These are phyloP conservation scores for Cyberlindnera suaveolens DNA, from an alignment of 805 yeast genomes.

Conservation along the genomic window DNA sequence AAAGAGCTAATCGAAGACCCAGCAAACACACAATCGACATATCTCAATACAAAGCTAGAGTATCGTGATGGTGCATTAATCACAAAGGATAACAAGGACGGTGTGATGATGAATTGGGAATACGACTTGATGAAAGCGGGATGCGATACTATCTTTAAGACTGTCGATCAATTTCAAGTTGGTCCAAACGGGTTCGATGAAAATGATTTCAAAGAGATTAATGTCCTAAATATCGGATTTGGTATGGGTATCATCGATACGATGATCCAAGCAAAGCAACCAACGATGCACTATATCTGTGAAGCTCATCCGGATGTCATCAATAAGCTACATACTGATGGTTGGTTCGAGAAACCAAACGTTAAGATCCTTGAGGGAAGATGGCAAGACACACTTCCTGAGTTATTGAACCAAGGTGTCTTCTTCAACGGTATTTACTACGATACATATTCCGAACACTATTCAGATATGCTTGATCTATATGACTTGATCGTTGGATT, in stretches of 20 bases:
- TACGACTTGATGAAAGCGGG: conserved; percentile 74
- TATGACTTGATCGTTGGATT: conserved; percentile 80
- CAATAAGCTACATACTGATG: conserved; percentile 56
- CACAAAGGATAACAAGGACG: conserved; percentile 68
- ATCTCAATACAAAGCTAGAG: conserved; percentile 57
- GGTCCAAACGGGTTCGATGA: conserved; percentile 16
- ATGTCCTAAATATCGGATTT: conserved; percentile 81
- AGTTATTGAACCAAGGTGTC: conserved; percentile 55
- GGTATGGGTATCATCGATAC: conserved; percentile 96
- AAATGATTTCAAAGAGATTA: conserved; percentile 33
- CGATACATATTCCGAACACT: conserved; percentile 92
- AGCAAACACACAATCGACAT: conserved; percentile 58
- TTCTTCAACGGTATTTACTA: conserved; percentile 89
- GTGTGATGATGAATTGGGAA: conserved; percentile 99
- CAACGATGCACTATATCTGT: conserved; percentile 75
- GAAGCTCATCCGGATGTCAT: conserved; percentile 96
- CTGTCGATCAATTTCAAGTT: conserved; percentile 20
- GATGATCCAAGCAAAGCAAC: conserved; percentile 53
- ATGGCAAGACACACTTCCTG: conserved; percentile 82
- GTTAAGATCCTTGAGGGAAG: conserved; percentile 81
- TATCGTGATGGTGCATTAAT: conserved; percentile 64
- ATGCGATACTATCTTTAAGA: conserved; percentile 61
- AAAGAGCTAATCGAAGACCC: conserved; percentile 39
- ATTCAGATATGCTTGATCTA: conserved; percentile 79
- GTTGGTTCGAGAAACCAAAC: conserved; percentile 73